phyloP scores from a whole-genome alignment of 2,329 filamentous ascomycete species.

The Rutstroemia sp. region DNA sequence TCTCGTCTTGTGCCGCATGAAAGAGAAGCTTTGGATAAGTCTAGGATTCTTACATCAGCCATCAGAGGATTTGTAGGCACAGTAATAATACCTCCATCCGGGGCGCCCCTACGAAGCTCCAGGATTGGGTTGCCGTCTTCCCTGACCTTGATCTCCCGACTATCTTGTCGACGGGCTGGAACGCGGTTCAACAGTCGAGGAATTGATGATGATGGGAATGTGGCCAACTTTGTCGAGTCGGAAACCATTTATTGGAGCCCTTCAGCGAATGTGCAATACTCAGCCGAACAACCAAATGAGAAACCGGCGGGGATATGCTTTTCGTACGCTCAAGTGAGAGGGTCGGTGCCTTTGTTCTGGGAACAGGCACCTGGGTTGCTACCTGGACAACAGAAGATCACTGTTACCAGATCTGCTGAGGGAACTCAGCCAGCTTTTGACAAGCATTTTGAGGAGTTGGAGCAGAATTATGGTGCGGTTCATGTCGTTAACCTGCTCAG shows the following conservation, averaged over 20 bases:
- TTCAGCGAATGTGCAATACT: conserved; percentile 30
- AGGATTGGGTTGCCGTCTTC: conserved; percentile 70
- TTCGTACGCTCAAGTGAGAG: conserved; percentile 87
- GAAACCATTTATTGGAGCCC: conserved; percentile 89
- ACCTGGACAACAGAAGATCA: conserved; percentile 91
- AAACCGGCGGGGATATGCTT: conserved; percentile 59
- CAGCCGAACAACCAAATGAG: conserved; percentile 17
- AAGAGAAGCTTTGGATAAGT: conserved; percentile 72
- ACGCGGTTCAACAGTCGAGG: conserved; percentile 96
- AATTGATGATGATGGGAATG: conserved; percentile 95
- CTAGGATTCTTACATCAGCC: conserved; percentile 82
- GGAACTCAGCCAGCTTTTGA: conserved; percentile 93
- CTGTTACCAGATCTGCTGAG: conserved; percentile 78
- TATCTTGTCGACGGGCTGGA: conserved; percentile 85
- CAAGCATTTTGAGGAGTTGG: conserved; percentile 86
- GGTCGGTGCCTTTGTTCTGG: conserved; percentile 95
- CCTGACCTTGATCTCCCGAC: conserved; percentile 81
- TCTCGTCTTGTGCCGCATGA: conserved; percentile 71
- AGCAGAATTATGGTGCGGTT: conserved; percentile 79
- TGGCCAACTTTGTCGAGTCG: conserved; percentile 98
- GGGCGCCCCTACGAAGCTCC: conserved; percentile 60
- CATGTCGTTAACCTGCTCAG: conserved; percentile 95
- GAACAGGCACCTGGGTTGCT: conserved; percentile 84
- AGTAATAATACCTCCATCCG: conserved; percentile 71
- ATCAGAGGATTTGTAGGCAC: conserved; percentile 90